These are phyloP conservation scores for Suillus clintonianus DNA, from an alignment of 768 basidiomycete genomes.

Conservation along the genomic window DNA sequence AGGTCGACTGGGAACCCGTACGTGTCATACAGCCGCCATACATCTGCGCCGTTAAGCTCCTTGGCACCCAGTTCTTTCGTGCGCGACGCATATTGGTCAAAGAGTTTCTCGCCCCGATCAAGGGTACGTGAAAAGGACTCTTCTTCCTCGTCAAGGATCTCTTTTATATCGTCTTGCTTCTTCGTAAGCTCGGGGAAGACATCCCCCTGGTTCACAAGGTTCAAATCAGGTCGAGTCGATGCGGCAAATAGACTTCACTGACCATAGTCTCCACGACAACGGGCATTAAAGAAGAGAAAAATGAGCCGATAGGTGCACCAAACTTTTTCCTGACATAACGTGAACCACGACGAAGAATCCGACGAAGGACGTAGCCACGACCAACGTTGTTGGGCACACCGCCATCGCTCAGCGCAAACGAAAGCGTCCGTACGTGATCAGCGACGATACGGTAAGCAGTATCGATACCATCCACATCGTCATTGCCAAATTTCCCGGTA, in stretches of 20 bases:
- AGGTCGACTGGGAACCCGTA: slow-evolving; percentile 98
- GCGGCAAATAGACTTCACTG: slow-evolving; percentile 17
- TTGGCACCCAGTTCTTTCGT: slow-evolving; percentile 63
- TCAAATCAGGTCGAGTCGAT: slow-evolving; percentile 7
- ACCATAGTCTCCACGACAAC: slow-evolving; percentile 90
- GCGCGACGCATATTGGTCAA: slow-evolving; percentile 80
- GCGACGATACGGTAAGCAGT: slow-evolving; percentile 97
- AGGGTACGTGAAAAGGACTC: slow-evolving; percentile 97
- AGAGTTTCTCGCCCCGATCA: slow-evolving; percentile 94
- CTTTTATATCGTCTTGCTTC: slow-evolving; percentile 80
- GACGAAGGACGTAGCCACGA: slow-evolving; percentile 93
- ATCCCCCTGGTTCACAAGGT: slow-evolving; percentile 53
- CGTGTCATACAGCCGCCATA: slow-evolving; percentile 97
- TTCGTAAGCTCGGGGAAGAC: slow-evolving; percentile 93
- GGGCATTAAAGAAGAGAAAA: slow-evolving; percentile 92
- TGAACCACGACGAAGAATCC: slow-evolving; percentile 92
- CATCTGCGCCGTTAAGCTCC: slow-evolving; percentile 85
- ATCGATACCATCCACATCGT: slow-evolving; percentile 94
- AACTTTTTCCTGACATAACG: slow-evolving; percentile 95
- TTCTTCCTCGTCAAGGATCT: slow-evolving; percentile 97
- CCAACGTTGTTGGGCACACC: slow-evolving; percentile 97
- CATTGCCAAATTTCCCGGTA: slow-evolving; percentile 88
- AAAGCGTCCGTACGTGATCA: slow-evolving; percentile 94
- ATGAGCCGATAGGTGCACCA: slow-evolving; percentile 86
- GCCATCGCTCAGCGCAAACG: slow-evolving; percentile 94